A percentile compares a stretch with the other conserved stretches of the same genome.
phyloP scores from a whole-genome alignment of 2,329 filamentous ascomycete species.

The Xylaria sp. region DNA sequence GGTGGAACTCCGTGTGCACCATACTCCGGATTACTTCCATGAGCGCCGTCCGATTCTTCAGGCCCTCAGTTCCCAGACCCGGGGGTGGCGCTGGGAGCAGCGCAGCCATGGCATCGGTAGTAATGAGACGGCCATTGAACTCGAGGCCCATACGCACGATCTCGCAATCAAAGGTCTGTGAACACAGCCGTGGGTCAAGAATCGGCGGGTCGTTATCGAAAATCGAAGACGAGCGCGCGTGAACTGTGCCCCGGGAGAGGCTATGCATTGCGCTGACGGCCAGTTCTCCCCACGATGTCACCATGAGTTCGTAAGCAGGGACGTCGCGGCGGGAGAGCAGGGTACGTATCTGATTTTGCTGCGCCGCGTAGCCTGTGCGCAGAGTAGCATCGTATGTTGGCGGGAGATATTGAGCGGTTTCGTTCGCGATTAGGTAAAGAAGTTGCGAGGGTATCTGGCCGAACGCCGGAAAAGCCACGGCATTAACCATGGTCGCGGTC shows the following conservation, averaged over 20 bases:
- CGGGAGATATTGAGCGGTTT: conserved; percentile 28
- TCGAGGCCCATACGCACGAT: conserved; percentile 36
- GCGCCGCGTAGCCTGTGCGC: conserved; percentile 35
- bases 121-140: conserved; percentile 37
- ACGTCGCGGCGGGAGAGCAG: conserved; percentile 34
- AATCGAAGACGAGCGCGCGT: conserved; percentile 46
- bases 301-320: conserved; percentile 40
- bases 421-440: conserved; percentile 19
- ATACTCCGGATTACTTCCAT: conserved; percentile 29
- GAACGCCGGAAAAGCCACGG: conserved; percentile 38
- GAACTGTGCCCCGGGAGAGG: conserved; percentile 52
- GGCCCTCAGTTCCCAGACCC: conserved; percentile 29
- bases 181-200: conserved; percentile 51
- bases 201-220: conserved; percentile 43
- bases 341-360: conserved; percentile 28
- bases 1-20: conserved; percentile 51
- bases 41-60: conserved; percentile 34
- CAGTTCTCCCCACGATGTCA: conserved; percentile 41
- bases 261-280: conserved; percentile 46
- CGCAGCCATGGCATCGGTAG: conserved; percentile 34
- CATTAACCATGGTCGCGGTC: conserved; percentile 40
- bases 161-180: conserved; percentile 49
- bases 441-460: conserved; percentile 29
- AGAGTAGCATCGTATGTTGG: conserved; percentile 34
- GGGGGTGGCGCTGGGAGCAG: conserved; percentile 32